Base-by-base conservation (phyloP, 2,329 filamentous ascomycete species). In the Acrocalymma vagum region DNA sequence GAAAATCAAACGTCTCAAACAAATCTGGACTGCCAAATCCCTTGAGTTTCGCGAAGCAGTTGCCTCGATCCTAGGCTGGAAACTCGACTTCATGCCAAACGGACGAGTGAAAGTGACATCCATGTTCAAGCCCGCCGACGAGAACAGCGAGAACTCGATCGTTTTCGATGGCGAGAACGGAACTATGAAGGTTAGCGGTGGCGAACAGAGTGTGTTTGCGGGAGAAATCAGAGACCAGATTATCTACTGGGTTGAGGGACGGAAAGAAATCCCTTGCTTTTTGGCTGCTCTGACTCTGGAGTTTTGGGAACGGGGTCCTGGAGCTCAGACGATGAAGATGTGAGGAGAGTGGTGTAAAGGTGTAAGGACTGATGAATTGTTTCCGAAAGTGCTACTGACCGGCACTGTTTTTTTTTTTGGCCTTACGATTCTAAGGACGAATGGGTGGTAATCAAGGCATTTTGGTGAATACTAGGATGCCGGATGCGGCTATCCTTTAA, bases 181-280 rank as follows among this genome's bases (percentile, higher is more conserved):
- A 6, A 96, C 92, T 1, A 99, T 99, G 94, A 99, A 99, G 78
- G 88, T 99, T 42, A 89, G 87, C 22, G 94, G 94, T 1, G 94
- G 94, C 0, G 89, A 91, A 1, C 82, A 88, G 63, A 95, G 90
- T 63, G 79, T 84, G 9, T 99, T 99, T 71, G 94, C 92, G 1
- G 75, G 82, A 39, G 86, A 91, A 70, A 96, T 99, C 50, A 82
- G 82, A 52, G 87, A 90, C 61, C 83, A 92, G 67, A 93, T 96
- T 62, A 87, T 90, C 52, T 97, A 96, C 70, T 99, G 94, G 93
- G 93, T 97, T 1, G 83, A 95, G 62, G 91, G 94, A 59, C 85
- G 91, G 74, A 92, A 91, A 30, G 93, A 93, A 67, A 95, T 97
- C 50, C 93, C 93, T 4, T 93, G 92, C 40, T 95, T 97, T 67